These are phyloP conservation scores for Schrenkiella parvula DNA, from an alignment of 345 rosid species.

Conservation along the genomic window DNA sequence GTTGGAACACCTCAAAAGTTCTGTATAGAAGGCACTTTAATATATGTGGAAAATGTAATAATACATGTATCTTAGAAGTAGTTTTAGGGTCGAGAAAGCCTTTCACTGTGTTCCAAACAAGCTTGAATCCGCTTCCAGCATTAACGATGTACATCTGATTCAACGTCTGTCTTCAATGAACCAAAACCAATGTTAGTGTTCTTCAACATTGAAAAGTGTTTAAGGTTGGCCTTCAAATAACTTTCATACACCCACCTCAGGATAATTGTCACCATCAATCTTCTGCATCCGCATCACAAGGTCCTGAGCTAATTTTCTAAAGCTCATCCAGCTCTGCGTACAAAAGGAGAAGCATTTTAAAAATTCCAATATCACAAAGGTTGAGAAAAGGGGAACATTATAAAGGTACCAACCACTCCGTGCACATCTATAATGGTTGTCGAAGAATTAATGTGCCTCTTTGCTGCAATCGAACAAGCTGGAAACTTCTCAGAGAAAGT, in stretches of 20 bases:
- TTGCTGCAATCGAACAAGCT: slow-evolving; percentile 81
- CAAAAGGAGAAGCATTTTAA: neutral
- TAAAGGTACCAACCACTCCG: slow-evolving; percentile 59
- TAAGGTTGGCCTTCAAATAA: slow-evolving; percentile 7
- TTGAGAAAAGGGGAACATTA: neutral
- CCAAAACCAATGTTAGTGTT: slow-evolving; percentile 30
- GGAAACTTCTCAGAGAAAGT: slow-evolving; percentile 85
- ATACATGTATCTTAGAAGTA: slow-evolving; percentile 84
- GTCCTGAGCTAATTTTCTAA: slow-evolving; percentile 87
- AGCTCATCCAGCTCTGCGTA: slow-evolving; percentile 83
- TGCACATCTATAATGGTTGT: slow-evolving; percentile 81
- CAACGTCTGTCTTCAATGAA: slow-evolving; percentile 60
- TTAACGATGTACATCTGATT: slow-evolving; percentile 93
- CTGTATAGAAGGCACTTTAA: neutral
- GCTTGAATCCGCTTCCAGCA: slow-evolving; percentile 82
- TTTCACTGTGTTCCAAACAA: slow-evolving; percentile 83
- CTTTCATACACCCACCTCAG: slow-evolving; percentile 65
- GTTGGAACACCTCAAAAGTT: slow-evolving; percentile 1
- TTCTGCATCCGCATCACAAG: slow-evolving; percentile 92
- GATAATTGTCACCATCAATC: slow-evolving; percentile 97
- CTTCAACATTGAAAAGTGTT: neutral
- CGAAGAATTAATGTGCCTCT: slow-evolving; percentile 72
- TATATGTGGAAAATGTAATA: slow-evolving; percentile 22
- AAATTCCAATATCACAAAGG: neutral
- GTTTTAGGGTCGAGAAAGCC: slow-evolving; percentile 92